Evolutionary conservation across 345 rosid species (phyloP), one percentile per base, ranked within the genome.

Genomic region (Eucalyptus tenuipes): DNA sequence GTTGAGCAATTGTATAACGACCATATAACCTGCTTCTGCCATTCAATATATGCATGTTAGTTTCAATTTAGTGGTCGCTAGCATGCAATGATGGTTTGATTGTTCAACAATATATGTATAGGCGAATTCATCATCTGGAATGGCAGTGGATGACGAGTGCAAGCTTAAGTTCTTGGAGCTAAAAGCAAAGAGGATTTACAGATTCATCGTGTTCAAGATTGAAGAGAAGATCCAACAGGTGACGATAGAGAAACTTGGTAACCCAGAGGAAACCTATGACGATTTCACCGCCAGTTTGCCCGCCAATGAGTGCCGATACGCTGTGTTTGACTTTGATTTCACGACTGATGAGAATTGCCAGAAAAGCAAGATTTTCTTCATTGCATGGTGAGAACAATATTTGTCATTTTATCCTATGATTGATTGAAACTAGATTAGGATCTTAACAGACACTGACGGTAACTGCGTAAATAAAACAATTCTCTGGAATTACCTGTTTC

Each of bases 51-150:
- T 49, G 86, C 52, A n/a, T 49, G 42, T 10, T 49, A n/a, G 33
- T 85, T 37, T n/a, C 42, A 37, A 1, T 48, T 22, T 88, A 33
- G 0, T 5, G 44, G 24, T 68, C 24, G 25, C 81, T 33, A 33
- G 81, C 81, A 68, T 68, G 44, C 13, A 68, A 68, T 68, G 81
- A 68, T 17, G 0, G 81, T 68, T 68, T 68, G 44, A 33, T 68
- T 68, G 44, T 33, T 68, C 24, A 9, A 68, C 81, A 68, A 68
- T 17, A 68, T 18, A 68, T 89, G 44, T 45, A 27, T 45, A 95
- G 98, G 96, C 98, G 17, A 94, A 96, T 85, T 91, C 97, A 85
- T 91, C 95, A 27, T 96, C 98, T 14, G 98, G 97, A 75, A 94
- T 96, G 94, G 96, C 94, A 1, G 98, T 95, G 87, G 53, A 85